These are phyloP conservation scores for Eucalyptus curtisii DNA, from an alignment of 345 rosid species.

Conservation along the genomic window DNA sequence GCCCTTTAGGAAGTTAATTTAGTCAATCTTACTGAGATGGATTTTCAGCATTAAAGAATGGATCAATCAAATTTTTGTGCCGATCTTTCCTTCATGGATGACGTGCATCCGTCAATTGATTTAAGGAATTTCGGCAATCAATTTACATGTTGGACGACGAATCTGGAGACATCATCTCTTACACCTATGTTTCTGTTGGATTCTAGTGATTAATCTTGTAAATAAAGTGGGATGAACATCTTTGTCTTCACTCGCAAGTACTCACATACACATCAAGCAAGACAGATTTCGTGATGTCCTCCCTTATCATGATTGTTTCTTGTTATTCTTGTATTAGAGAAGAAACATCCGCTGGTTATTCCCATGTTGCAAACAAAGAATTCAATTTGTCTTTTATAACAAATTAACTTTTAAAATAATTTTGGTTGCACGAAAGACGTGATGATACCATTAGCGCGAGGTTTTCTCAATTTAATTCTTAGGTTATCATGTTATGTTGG, in stretches of 20 bases:
- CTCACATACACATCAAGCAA: not conserved
- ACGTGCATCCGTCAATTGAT: not conserved
- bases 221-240: not conserved
- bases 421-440: not conserved
- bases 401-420: not conserved
- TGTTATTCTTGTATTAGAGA: not conserved
- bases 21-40: not conserved
- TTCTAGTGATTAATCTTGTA: not conserved
- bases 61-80: not conserved
- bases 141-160: not conserved
- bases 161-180: not conserved
- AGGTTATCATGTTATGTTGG: not conserved
- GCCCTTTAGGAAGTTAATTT: not conserved
- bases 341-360: not conserved
- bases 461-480: not conserved
- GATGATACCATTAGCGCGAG: not conserved
- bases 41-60: not conserved
- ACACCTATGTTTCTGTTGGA: not conserved
- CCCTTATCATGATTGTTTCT: not conserved
- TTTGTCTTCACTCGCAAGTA: too few relatives aligned
- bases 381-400: not conserved
- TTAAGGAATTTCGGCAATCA: not conserved
- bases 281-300: not conserved
- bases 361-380: not conserved
- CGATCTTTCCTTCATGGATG: not conserved